These are phyloP conservation scores for Scutellaria galericulata DNA, from an alignment of 257 asterid genomes.

Conservation along the genomic window DNA sequence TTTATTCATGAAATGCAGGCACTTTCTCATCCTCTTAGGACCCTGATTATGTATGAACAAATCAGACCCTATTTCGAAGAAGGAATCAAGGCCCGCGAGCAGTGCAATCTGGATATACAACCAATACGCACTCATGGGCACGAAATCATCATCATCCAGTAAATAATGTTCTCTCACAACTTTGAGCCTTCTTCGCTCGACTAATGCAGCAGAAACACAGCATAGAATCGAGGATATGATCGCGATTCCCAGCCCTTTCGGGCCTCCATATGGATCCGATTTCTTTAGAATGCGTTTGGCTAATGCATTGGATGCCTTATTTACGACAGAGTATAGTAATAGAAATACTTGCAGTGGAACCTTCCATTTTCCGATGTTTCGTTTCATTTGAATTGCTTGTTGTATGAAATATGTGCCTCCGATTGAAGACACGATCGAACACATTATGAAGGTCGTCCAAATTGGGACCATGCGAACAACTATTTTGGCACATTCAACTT, in stretches of 20 bases:
- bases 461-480: slow-evolving; percentile 54
- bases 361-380: slow-evolving; percentile 43
- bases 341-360: slow-evolving; percentile 42
- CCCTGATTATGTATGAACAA: slow-evolving; percentile 41
- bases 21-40: slow-evolving; percentile 39
- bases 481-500: slow-evolving; percentile 60
- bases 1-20: slow-evolving; percentile 33
- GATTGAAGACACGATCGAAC: slow-evolving; percentile 53
- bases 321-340: slow-evolving; percentile 5
- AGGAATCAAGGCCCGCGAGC: slow-evolving; percentile 50
- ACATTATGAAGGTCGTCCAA: slow-evolving; percentile 52
- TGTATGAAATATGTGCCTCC: slow-evolving; percentile 66
- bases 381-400: slow-evolving; percentile 60
- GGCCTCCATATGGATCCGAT: neutral
- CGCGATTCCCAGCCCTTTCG: slow-evolving; percentile 39
- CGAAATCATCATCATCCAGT: slow-evolving; percentile 22
- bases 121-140: slow-evolving; percentile 44
- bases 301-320: neutral
- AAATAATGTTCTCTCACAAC: slow-evolving; percentile 35
- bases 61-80: slow-evolving; percentile 35
- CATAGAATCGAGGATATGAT: slow-evolving; percentile 45
- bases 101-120: slow-evolving; percentile 52
- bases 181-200: slow-evolving; percentile 33
- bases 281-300: slow-evolving; percentile 4
- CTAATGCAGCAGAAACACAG: slow-evolving; percentile 39